phyloP scores from a whole-genome alignment of 2,329 filamentous ascomycete species.

The Aureobasidium pullulans region DNA sequence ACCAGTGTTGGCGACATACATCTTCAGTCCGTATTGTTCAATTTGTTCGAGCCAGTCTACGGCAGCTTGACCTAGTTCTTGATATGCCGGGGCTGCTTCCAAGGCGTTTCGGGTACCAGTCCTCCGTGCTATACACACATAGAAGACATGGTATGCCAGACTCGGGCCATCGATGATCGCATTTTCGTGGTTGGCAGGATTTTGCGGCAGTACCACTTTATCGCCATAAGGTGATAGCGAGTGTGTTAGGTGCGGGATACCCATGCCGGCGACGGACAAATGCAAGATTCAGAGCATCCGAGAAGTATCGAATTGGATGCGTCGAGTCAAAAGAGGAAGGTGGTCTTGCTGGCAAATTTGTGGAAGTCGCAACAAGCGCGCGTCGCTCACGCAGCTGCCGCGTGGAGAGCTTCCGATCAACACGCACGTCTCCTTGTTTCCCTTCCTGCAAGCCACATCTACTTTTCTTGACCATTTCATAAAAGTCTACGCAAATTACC shows the following conservation, averaged over 20 bases:
- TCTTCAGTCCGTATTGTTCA: conserved; percentile 44
- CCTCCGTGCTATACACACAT: conserved; percentile 43
- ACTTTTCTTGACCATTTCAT: background rate
- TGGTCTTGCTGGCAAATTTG: background rate
- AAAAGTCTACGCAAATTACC: background rate
- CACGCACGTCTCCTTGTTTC: background rate
- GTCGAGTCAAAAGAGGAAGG: background rate
- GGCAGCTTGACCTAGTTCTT: conserved; percentile 52
- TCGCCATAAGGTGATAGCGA: conserved; percentile 13
- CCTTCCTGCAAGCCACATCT: background rate
- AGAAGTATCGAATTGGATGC: background rate
- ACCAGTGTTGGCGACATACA: conserved; percentile 42
- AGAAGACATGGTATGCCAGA: conserved; percentile 65
- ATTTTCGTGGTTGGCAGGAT: conserved; percentile 14
- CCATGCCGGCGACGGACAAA: conserved; percentile 7
- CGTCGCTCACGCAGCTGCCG: background rate
- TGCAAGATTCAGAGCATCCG: background rate
- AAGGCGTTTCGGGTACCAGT: conserved; percentile 38
- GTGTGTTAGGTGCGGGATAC: conserved; percentile 16
- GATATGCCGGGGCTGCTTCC: conserved; percentile 53
- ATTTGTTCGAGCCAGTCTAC: conserved; percentile 58
- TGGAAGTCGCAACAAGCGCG: background rate
- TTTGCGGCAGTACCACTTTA: conserved; percentile 5
- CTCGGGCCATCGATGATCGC: conserved; percentile 70
- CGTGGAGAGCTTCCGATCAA: background rate